Conservation (phyloP, 2,329 filamentous ascomycete genomes). For the Colletotrichum paranaense region DNA sequence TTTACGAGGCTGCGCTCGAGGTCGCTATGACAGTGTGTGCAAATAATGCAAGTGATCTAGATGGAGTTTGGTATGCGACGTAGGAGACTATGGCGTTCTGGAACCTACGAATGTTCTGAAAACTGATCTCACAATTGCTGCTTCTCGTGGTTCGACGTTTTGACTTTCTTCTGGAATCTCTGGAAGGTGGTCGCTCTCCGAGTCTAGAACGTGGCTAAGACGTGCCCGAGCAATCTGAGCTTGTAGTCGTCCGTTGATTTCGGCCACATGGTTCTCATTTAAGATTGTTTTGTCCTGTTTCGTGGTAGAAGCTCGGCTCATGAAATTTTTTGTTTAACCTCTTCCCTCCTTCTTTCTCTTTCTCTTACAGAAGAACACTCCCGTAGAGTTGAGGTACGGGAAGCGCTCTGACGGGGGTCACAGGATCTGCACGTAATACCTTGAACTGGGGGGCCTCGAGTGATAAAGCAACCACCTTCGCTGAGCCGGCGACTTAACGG, state of each 20-base stretch:
- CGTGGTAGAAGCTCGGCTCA: slow-evolving; percentile 17
- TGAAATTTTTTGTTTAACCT: too few relatives aligned
- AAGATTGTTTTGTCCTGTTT: slow-evolving; percentile 18
- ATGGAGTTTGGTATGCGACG: neutral
- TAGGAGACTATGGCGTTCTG: neutral
- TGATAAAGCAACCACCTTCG: neutral
- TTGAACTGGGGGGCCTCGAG: neutral
- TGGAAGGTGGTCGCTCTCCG: neutral
- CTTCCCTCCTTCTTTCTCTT: neutral
- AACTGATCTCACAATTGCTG: neutral
- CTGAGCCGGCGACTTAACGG: neutral
- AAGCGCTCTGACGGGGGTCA: slow-evolving; percentile 10
- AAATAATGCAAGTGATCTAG: neutral
- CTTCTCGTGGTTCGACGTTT: slow-evolving; percentile 11
- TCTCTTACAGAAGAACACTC: neutral
- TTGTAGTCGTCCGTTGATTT: slow-evolving; percentile 9
- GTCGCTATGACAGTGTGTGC: neutral
- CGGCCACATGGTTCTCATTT: neutral
- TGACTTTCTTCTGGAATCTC: slow-evolving; percentile 21
- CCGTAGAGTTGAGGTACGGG: neutral
- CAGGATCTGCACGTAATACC: slow-evolving; percentile 24
- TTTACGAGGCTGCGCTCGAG: neutral
- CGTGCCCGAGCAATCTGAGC: neutral
- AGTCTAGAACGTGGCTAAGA: slow-evolving; percentile 7
- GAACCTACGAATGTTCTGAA: neutral